Conservation (phyloP, 345 rosid genomes). For the Tarenaya hassleriana region DNA sequence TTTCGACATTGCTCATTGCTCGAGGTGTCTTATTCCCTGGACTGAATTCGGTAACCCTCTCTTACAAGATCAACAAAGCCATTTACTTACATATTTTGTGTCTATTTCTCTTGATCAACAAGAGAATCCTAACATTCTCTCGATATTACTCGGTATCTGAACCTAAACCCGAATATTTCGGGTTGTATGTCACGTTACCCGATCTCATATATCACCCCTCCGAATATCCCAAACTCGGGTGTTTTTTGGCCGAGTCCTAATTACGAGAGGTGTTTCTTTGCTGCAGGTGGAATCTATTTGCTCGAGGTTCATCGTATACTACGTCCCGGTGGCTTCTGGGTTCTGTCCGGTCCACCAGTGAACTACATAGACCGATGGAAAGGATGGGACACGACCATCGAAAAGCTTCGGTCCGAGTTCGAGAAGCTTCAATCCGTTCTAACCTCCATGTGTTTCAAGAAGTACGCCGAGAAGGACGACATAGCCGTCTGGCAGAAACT, state of each 20-base stretch:
- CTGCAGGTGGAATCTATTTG: constrained; percentile 89
- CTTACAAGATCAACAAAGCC: neutral
- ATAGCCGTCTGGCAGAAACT: constrained; percentile 95
- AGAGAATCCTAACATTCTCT: too few relatives aligned
- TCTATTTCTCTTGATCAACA: too few relatives aligned
- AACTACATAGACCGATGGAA: constrained; percentile 82
- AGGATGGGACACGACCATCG: constrained; percentile 95
- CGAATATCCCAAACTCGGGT: too few relatives aligned
- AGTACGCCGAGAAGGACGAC: constrained; percentile 73
- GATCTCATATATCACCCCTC: too few relatives aligned
- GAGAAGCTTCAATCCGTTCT: constrained; percentile 72
- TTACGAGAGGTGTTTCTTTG: neutral
- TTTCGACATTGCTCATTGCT: constrained; percentile 99
- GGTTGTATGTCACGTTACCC: too few relatives aligned
- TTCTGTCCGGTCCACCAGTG: constrained; percentile 93
- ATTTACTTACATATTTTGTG: neutral
- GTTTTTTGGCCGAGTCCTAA: too few relatives aligned
- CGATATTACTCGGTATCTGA: neutral
- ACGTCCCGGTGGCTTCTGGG: constrained; percentile 99
- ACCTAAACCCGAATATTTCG: neutral
- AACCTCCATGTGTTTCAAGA: constrained; percentile 81
- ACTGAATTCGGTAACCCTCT: constrained; percentile 79
- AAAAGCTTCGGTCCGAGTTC: constrained; percentile 81
- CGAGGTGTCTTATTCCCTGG: constrained; percentile 99
- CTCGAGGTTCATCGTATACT: constrained; percentile 86